Conservation (phyloP, 176 grass and related monocot species). For the Cymbopogon citratus region DNA sequence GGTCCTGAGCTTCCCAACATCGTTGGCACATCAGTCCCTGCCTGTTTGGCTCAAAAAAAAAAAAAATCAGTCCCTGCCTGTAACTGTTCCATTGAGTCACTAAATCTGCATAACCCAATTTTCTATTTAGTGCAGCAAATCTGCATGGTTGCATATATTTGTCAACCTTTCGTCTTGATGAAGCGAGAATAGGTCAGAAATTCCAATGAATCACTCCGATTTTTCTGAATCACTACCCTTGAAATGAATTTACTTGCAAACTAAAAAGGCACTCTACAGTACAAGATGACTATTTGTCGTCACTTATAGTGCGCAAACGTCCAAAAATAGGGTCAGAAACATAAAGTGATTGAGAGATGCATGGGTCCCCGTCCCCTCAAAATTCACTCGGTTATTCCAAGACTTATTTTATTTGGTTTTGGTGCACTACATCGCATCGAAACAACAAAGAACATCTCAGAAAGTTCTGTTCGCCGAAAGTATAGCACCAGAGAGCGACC, state of each 20-base stretch:
- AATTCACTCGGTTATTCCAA: not conserved
- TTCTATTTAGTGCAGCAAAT: too few species aligned
- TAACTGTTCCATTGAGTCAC: too few species aligned
- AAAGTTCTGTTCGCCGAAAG: conserved; percentile 26
- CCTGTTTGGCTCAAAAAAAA: too few species aligned
- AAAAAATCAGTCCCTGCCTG: too few species aligned
- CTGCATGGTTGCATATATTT: too few species aligned
- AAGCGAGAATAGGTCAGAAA: not conserved
- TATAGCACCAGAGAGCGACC: conserved; percentile 12
- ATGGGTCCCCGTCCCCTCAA: not conserved
- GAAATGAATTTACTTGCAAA: not conserved
- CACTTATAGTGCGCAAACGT: not conserved
- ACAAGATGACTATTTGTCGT: conserved; percentile 19
- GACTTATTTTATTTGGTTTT: not conserved
- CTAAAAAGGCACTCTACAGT: not conserved
- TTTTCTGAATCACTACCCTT: not conserved
- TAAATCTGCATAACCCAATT: too few species aligned
- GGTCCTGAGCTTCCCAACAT: too few species aligned
- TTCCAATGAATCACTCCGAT: not conserved
- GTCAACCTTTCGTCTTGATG: too few species aligned
- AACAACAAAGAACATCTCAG: not conserved
- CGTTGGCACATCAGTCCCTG: too few species aligned
- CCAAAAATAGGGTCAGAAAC: not conserved
- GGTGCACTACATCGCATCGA: not conserved
- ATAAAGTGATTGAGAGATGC: conserved; percentile 10